Evolutionary conservation across 805 yeast species (phyloP).

Genomic region (Candida germanica): DNA sequence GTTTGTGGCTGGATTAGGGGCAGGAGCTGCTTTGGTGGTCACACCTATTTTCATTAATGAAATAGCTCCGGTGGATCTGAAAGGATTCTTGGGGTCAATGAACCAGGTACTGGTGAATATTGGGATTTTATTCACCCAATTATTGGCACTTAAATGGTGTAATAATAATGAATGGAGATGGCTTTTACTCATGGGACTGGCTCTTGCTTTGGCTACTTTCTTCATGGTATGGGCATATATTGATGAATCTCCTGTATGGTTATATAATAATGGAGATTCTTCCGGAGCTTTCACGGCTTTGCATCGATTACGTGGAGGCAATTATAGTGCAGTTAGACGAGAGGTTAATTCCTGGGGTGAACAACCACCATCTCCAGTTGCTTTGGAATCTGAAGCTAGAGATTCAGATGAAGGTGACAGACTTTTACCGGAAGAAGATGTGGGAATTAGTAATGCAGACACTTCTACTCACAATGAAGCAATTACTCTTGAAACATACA

Average conservation of each 20-base stretch:
- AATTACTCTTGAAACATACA: slow-evolving; percentile 40
- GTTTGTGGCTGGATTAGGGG: slow-evolving; percentile 76
- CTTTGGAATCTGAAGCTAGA: slow-evolving; percentile 40
- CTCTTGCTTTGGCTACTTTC: slow-evolving; percentile 51
- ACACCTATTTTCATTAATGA: slow-evolving; percentile 82
- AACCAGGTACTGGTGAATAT: slow-evolving; percentile 82
- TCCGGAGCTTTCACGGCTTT: slow-evolving; percentile 38
- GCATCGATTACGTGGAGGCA: slow-evolving; percentile 40
- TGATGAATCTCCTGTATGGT: slow-evolving; percentile 86
- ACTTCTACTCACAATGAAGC: slow-evolving; percentile 5
- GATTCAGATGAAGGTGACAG: slow-evolving; percentile 12
- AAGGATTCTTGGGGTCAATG: slow-evolving; percentile 85
- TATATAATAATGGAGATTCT: slow-evolving; percentile 46
- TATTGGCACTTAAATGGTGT: slow-evolving; percentile 67
- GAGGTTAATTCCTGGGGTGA: slow-evolving; percentile 39
- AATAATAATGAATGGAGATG: slow-evolving; percentile 68
- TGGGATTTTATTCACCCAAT: slow-evolving; percentile 81
- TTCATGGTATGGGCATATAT: slow-evolving; percentile 37
- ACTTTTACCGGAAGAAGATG: slow-evolving; percentile 12
- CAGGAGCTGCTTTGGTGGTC: slow-evolving; percentile 84
- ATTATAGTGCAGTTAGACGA: slow-evolving; percentile 28
- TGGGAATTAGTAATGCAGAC: background rate
- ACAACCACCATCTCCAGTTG: slow-evolving; percentile 19
- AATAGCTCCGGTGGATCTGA: slow-evolving; percentile 62
- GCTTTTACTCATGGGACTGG: slow-evolving; percentile 59